Base-by-base conservation (phyloP, 2,329 filamentous ascomycete species). In the Exophiala sideris region DNA sequence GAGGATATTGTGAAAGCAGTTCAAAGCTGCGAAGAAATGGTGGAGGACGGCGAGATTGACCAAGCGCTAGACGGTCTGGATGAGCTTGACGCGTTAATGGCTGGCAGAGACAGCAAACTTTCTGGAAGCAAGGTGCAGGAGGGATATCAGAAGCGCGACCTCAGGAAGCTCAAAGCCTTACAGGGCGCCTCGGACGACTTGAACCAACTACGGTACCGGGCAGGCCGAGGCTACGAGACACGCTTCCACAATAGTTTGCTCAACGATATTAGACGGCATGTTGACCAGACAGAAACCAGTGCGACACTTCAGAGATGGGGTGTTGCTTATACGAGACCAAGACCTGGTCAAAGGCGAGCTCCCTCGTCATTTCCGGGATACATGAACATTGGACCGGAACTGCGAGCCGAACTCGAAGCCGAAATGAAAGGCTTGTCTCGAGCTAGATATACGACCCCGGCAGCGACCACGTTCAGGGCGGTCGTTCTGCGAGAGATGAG, bases 301-400 rank as follows among this genome's bases (percentile, higher is more conserved):
- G 86, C 89, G 45, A 92, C 95, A 1, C 73, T 99, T 10, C 84
- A 89, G 63, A 82, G 94, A 61, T 96, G 92, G 89, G 89, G 87
- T 50, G 85, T 81, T 62, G 84, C 90, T 14, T 88, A 88, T 20
- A 82, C 86, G 65, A 82, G 90, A 56, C 78, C 83, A 39, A 84
- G 88, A 48, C 87, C 88, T 33, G 78, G 77, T 3, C 84, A 88
- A 62, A 77, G 79, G 48, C 79, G 87, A 56, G 82, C 85, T 45
- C 79, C 86, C 14, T 88, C 87, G 0, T 77, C 79, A 3, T 84
- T 88, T 49, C 91, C 92, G 1, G 80, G 87, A 2, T 99, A 96
- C 71, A 79, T 96, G 66, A 79, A 82, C 24, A 83, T 86, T 32
- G 87, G 85, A 42, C 81, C 87, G 8, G 78, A 81, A 32, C 78